These are phyloP conservation scores for Penicillium sp. DNA, from an alignment of 2,329 filamentous ascomycete species.

Conservation along the genomic window DNA sequence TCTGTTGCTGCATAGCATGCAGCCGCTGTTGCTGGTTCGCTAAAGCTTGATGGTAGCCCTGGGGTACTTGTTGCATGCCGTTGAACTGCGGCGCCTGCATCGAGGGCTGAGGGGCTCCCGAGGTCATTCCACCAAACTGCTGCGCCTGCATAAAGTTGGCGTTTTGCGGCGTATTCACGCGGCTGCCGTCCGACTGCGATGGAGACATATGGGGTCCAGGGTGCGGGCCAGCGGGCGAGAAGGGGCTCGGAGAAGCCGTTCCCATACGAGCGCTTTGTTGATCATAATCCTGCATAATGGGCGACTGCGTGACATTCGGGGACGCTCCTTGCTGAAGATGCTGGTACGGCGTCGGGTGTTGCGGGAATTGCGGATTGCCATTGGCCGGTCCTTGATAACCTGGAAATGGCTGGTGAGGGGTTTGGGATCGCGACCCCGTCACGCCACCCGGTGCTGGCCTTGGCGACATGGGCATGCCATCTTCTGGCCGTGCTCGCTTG, in stretches of 20 bases:
- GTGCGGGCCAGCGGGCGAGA: slow-evolving; percentile 72
- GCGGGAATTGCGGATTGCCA: slow-evolving; percentile 57
- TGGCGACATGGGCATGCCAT: slow-evolving; percentile 80
- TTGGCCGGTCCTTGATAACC: slow-evolving; percentile 67
- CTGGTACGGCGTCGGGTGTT: slow-evolving; percentile 69
- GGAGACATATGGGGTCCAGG: slow-evolving; percentile 67
- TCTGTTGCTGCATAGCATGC: slow-evolving; percentile 81
- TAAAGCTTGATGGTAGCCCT: slow-evolving; percentile 56
- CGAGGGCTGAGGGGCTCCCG: slow-evolving; percentile 39
- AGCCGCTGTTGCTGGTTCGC: slow-evolving; percentile 68
- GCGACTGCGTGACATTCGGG: slow-evolving; percentile 83
- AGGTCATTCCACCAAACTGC: slow-evolving; percentile 44
- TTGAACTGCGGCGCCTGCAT: slow-evolving; percentile 50
- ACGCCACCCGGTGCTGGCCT: slow-evolving; percentile 70
- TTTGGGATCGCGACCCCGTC: slow-evolving; percentile 84
- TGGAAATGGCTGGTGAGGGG: slow-evolving; percentile 75
- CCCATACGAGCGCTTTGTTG: slow-evolving; percentile 74
- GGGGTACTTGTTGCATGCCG: slow-evolving; percentile 43
- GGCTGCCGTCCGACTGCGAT: slow-evolving; percentile 67
- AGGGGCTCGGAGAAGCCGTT: slow-evolving; percentile 88
- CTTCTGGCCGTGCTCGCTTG: slow-evolving; percentile 81
- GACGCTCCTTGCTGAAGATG: slow-evolving; percentile 80
- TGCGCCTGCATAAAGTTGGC: slow-evolving; percentile 62
- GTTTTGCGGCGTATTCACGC: slow-evolving; percentile 68
- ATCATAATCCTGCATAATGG: slow-evolving; percentile 75